phyloP scores from a whole-genome alignment of 495 filamentous ascomycete genomes.

The Tuber indicum region DNA sequence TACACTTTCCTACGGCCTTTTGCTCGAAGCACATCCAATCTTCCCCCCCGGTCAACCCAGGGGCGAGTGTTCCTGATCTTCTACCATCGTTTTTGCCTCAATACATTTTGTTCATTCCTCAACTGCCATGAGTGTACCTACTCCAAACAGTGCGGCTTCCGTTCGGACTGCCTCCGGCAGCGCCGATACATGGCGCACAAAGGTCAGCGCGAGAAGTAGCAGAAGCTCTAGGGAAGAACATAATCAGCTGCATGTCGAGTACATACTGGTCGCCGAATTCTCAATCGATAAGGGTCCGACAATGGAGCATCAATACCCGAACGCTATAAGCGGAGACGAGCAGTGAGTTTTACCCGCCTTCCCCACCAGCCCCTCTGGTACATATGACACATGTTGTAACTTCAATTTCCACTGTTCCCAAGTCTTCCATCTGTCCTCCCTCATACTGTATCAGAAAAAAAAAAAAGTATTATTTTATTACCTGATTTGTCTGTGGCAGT shows the following conservation, averaged over 20 bases:
- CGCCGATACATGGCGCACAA: conserved; percentile 25
- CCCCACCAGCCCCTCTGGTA: neutral
- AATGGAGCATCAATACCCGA: conserved; percentile 97
- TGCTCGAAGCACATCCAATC: neutral
- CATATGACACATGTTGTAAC: neutral
- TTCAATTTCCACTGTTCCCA: conserved; percentile 5
- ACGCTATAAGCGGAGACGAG: conserved; percentile 92
- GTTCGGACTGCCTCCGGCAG: conserved; percentile 30
- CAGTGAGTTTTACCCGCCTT: conserved; percentile 42
- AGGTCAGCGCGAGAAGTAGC: conserved; percentile 33
- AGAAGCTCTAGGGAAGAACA: conserved; percentile 35
- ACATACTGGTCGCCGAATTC: conserved; percentile 97
- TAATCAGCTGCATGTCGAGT: conserved; percentile 90
- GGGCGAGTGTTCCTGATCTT: neutral
- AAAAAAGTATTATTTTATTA: neutral
- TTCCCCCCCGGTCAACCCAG: conserved; percentile 8
- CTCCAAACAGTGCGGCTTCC: conserved; percentile 19
- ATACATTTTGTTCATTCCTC: conserved; percentile 15
- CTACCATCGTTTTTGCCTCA: conserved; percentile 1
- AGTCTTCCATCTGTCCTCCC: neutral
- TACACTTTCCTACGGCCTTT: neutral
- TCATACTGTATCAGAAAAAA: neutral
- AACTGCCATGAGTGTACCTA: conserved; percentile 21
- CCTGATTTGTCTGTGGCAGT: neutral
- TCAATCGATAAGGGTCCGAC: conserved; percentile 92